These are phyloP conservation scores for Dendrobium officinale DNA, from an alignment of 106 monocot genomes.

Conservation along the genomic window DNA sequence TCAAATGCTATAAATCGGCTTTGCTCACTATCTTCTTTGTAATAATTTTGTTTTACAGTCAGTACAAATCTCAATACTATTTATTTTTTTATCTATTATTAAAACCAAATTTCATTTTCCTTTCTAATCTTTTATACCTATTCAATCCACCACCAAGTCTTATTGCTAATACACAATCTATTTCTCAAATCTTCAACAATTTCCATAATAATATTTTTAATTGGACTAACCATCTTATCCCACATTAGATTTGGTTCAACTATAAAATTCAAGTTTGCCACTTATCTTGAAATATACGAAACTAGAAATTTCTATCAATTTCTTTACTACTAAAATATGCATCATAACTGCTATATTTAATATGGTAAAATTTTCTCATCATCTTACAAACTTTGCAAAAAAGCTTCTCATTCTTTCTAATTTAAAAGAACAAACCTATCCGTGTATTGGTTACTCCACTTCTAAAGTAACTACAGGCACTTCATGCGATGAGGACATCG, in stretches of 20 bases:
- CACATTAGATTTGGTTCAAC: neutral
- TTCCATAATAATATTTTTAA: neutral
- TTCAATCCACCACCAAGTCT: neutral
- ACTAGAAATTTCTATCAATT: neutral
- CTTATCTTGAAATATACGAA: neutral
- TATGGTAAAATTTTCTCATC: neutral
- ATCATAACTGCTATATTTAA: neutral
- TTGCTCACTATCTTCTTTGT: too few species aligned
- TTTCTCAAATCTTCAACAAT: neutral
- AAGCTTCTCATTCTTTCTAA: neutral
- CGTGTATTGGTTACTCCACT: neutral
- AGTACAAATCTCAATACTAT: too few species aligned
- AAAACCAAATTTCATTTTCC: neutral
- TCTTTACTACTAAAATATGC: neutral
- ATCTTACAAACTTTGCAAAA: neutral
- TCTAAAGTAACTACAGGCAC: neutral
- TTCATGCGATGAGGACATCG: neutral
- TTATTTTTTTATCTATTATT: too few species aligned
- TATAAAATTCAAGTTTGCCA: neutral
- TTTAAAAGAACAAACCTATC: neutral
- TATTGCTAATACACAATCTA: neutral
- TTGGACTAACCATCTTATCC: neutral
- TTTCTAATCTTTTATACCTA: too few species aligned
- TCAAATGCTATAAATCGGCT: too few species aligned
- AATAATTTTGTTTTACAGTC: too few species aligned